Evolutionary conservation across 169 alveolate species (phyloP).

Genomic region (Eimeria praecox): DNA sequence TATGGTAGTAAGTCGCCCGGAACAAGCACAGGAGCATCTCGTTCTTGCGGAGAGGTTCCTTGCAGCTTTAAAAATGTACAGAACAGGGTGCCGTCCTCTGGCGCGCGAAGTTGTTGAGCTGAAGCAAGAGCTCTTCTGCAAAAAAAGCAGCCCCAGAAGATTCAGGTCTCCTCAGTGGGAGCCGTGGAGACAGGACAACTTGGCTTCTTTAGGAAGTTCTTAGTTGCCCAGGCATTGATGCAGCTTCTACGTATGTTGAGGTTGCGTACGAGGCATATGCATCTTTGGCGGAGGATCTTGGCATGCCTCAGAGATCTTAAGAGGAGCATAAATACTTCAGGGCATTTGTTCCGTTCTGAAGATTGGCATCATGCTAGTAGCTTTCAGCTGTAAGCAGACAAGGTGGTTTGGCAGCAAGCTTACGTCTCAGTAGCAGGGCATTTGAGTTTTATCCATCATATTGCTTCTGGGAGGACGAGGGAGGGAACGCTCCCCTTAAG

Average conservation of each 20-base stretch:
- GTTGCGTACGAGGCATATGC: not conserved
- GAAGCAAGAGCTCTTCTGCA: conserved; percentile 9
- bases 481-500: not conserved
- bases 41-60: not conserved
- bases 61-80: not conserved
- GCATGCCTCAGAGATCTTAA: not conserved
- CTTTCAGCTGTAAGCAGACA: not conserved
- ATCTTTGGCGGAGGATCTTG: not conserved
- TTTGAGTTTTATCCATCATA: not conserved
- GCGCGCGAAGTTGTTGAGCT: not conserved
- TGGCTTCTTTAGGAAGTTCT: not conserved
- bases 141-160: not conserved
- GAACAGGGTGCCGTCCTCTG: conserved; percentile 10
- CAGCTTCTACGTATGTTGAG: not conserved
- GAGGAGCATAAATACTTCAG: not conserved
- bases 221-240: not conserved
- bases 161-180: not conserved
- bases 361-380: not conserved
- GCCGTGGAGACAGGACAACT: conserved; percentile 26
- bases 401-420: not conserved
- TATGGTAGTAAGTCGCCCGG: not conserved
- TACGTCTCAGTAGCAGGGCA: not conserved
- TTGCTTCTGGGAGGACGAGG: not conserved
- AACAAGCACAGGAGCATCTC: not conserved
- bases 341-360: not conserved